These are phyloP conservation scores for Iris macrosiphon DNA, from an alignment of 106 monocot genomes.

Conservation along the genomic window DNA sequence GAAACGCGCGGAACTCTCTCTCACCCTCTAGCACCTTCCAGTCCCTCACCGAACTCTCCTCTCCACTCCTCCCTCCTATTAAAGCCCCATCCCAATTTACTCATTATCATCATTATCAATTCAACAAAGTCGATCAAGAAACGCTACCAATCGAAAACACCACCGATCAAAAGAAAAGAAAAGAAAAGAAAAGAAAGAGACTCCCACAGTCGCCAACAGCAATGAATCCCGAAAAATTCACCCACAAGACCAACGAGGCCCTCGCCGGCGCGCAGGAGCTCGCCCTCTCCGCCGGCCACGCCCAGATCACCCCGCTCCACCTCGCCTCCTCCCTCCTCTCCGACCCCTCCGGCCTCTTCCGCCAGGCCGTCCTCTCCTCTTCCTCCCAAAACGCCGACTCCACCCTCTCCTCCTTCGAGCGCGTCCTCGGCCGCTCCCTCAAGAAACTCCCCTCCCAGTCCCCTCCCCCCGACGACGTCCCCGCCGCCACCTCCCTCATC, in stretches of 20 bases:
- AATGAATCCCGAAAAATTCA: slow-evolving; percentile 65
- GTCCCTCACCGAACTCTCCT: neutral
- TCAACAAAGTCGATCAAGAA: neutral
- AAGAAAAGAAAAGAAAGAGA: neutral
- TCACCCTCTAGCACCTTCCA: slow-evolving; percentile 9
- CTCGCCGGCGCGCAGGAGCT: slow-evolving; percentile 39
- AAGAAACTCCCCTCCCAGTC: slow-evolving; percentile 49
- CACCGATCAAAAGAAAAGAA: neutral
- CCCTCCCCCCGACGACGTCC: slow-evolving; percentile 48
- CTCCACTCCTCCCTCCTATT: neutral
- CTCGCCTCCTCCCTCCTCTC: slow-evolving; percentile 28
- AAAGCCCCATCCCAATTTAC: neutral
- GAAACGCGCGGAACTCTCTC: slow-evolving; percentile 11
- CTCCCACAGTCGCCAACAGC: neutral
- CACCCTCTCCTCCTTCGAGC: slow-evolving; percentile 29
- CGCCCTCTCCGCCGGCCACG: slow-evolving; percentile 39
- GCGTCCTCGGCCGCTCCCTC: slow-evolving; percentile 28
- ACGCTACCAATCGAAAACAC: too few species aligned
- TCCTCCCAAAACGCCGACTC: slow-evolving; percentile 4
- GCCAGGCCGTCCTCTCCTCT: slow-evolving; percentile 29
- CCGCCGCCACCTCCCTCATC: slow-evolving; percentile 41
- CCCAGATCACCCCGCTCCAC: slow-evolving; percentile 49
- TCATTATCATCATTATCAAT: neutral
- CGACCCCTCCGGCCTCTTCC: slow-evolving; percentile 32
- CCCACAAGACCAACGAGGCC: slow-evolving; percentile 65